A percentile compares a stretch with the other conserved stretches of the same genome.
Evolutionary conservation across 306 rosid genomes (phyloP).

Genomic region (Castanea sativa): DNA sequence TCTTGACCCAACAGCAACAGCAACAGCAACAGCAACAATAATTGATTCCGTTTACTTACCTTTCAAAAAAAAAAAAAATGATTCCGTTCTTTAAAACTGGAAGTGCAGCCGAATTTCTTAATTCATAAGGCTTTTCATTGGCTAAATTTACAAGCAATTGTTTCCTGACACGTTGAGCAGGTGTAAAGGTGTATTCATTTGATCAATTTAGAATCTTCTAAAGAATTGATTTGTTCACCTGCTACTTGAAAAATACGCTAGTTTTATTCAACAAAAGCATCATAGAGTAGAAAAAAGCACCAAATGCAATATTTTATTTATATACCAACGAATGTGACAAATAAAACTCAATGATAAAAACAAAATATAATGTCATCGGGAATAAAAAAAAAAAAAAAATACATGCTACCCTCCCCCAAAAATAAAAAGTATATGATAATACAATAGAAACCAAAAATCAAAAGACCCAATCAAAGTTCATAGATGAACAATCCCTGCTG

Average conservation of each 20-base stretch:
- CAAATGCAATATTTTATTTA: neutral
- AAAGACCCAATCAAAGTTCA: neutral
- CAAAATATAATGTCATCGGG: neutral
- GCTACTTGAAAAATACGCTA: neutral
- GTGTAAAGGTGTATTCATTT: neutral
- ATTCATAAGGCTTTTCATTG: neutral
- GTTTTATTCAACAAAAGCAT: neutral
- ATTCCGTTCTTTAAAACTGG: neutral
- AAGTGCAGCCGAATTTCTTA: neutral
- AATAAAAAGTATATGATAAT: neutral
- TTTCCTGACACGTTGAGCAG: neutral
- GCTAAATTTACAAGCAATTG: neutral
- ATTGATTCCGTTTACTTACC: no score
- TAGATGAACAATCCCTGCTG: neutral
- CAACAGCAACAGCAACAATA: no score
- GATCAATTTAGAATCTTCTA: no score
- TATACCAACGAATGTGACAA: neutral
- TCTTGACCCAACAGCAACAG: no score
- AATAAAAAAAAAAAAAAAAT: neutral
- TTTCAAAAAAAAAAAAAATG: no score
- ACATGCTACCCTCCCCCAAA: neutral
- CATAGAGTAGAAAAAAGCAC: neutral
- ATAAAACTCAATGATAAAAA: neutral
- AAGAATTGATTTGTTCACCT: neutral
- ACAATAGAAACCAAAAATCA: neutral